A percentile compares a stretch with the other conserved stretches of the same genome.
These are phyloP conservation scores for Clitoria ternatea DNA, from an alignment of 306 rosid species.

Conservation along the genomic window DNA sequence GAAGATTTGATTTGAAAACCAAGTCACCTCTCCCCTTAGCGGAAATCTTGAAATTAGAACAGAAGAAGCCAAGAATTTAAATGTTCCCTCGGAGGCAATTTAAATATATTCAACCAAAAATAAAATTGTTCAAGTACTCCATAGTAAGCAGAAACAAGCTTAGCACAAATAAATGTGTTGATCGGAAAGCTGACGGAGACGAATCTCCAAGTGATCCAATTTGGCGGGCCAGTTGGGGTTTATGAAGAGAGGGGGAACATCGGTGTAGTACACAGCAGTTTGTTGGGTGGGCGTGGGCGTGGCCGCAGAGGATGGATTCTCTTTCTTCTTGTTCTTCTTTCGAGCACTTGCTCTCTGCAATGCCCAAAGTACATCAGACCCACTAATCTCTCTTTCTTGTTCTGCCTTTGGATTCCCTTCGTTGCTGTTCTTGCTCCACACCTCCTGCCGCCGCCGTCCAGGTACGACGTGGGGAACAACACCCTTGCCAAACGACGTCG, in stretches of 20 bases:
- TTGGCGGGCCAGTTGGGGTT: conserved; percentile 46
- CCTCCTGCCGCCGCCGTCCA: conserved; percentile 17
- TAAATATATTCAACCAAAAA: too few species aligned
- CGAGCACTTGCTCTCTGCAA: conserved; percentile 49
- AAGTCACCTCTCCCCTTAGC: background rate
- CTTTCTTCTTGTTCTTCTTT: conserved; percentile 34
- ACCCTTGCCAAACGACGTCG: background rate
- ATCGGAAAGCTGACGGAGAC: conserved; percentile 46
- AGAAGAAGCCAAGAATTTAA: background rate
- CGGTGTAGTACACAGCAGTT: conserved; percentile 21
- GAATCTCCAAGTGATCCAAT: conserved; percentile 56
- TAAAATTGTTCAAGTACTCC: too few species aligned
- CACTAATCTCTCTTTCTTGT: conserved; percentile 34
- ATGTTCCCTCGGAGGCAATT: too few species aligned
- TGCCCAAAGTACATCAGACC: conserved; percentile 70
- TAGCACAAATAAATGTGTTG: too few species aligned
- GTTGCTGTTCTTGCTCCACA: too few species aligned
- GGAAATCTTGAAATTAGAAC: background rate
- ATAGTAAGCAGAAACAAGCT: too few species aligned
- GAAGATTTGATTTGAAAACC: background rate
- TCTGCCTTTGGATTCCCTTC: background rate
- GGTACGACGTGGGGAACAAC: conserved; percentile 21
- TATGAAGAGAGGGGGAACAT: conserved; percentile 43
- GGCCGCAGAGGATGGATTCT: conserved; percentile 28
- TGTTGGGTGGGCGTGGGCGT: conserved; percentile 23